Base-by-base conservation (phyloP, 106 monocot genomes). In the Dendrobium chrysotoxum region DNA sequence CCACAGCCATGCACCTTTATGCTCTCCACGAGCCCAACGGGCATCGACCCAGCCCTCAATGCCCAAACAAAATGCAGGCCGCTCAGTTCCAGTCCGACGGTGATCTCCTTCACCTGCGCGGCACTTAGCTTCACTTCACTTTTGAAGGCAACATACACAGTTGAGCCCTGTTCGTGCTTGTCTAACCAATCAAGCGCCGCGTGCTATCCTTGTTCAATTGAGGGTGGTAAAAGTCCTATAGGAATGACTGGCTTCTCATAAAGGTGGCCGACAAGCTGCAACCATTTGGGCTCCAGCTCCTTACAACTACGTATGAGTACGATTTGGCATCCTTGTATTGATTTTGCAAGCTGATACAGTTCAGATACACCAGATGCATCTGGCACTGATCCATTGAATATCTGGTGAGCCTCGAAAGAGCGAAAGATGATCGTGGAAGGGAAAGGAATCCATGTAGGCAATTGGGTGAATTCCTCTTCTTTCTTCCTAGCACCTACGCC, bases 401-500 rank as follows among this genome's bases (percentile, higher is more conserved):
- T 1, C 5, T n/a, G 12, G 45, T 16, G 35, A 8, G 82, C 82
- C 28, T 82, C 82, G 12, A 31, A 45, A 20, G 9, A 21, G 1
- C 82, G 82, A 39, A 6, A 82, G 7, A 40, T 64, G 9, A 82
- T 42, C 13, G 61, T 47, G 21, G 77, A 77, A 2, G 68, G 50
- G 53, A 68, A 68, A 1, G 82, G 82, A 18, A 82, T 23, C 82
- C 82, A 82, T 0, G 30, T 26, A 12, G 82, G 82, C 35, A 11
- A 20, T 18, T 47, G 12, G 3, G 82, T 42, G 70, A 80, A 70
- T 5, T 80, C 68, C 28, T 80, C 80, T 8, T 15, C 28, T 12
- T 21, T 50, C 16, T 0, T 47, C 15, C 70, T 12, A 9, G 68
- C 23, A 6, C n/a, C 45, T 26, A 12, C 23, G 44, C 20, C 76